A percentile compares a stretch with the other conserved stretches of the same genome.
These are phyloP conservation scores for Cenchrus americanus DNA, from an alignment of 176 grass and related monocot genomes.

Conservation along the genomic window DNA sequence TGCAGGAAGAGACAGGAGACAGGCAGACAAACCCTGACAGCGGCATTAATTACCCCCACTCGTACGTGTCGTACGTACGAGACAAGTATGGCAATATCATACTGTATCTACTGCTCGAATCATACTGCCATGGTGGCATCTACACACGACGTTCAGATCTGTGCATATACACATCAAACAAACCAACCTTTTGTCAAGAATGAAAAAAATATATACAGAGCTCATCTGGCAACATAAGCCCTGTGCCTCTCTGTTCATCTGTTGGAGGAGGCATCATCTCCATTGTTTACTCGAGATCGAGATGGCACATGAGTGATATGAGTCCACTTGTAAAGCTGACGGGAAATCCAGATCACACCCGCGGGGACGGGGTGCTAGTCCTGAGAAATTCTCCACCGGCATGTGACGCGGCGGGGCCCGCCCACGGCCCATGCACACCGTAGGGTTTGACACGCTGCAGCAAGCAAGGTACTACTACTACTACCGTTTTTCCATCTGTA, in stretches of 20 bases:
- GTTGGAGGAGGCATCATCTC: not conserved
- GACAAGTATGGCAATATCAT: not conserved
- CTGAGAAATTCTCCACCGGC: slow-evolving; percentile 32
- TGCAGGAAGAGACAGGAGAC: not conserved
- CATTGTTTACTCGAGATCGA: not conserved
- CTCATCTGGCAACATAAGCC: not conserved
- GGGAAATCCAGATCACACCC: slow-evolving; percentile 46
- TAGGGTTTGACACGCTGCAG: too few species aligned
- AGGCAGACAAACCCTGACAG: not conserved
- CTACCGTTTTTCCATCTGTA: slow-evolving; percentile 6
- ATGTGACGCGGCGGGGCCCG: slow-evolving; percentile 48
- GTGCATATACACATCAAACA: not conserved
- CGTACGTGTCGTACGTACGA: slow-evolving; percentile 4
- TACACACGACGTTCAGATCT: slow-evolving; percentile 10
- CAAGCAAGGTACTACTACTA: not conserved
- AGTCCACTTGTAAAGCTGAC: slow-evolving; percentile 34
- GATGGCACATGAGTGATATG: slow-evolving; percentile 11
- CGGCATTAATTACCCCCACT: not conserved
- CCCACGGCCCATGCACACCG: not conserved
- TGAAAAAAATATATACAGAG: not conserved
- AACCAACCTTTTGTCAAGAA: too few species aligned
- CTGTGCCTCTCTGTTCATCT: not conserved
- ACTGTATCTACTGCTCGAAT: not conserved
- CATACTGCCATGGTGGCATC: not conserved
- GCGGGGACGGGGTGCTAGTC: slow-evolving; percentile 32